Conservation (phyloP, 345 rosid genomes). For the Salix arbutifolia region DNA sequence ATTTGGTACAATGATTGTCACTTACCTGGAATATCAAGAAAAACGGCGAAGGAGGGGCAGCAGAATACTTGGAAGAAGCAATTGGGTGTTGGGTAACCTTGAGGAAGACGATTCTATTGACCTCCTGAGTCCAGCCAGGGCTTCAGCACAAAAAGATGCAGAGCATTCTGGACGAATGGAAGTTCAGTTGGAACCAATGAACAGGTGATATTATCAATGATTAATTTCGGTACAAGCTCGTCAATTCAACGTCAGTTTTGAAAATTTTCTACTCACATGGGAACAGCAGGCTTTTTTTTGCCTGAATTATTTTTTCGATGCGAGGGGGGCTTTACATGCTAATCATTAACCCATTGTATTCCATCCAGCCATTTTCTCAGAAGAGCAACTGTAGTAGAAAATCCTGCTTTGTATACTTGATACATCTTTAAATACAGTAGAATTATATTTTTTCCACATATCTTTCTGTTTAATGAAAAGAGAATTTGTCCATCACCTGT, state of each 20-base stretch:
- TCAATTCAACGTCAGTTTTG: slow-evolving; percentile 20
- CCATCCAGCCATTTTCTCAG: slow-evolving; percentile 3
- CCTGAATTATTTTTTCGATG: slow-evolving; percentile 16
- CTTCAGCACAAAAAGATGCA: slow-evolving; percentile 38
- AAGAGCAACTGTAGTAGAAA: slow-evolving; percentile 15
- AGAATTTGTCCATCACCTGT: neutral
- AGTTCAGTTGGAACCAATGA: slow-evolving; percentile 87
- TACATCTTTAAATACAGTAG: slow-evolving; percentile 27
- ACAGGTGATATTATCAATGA: slow-evolving; percentile 37
- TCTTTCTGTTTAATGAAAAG: neutral
- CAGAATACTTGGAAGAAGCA: slow-evolving; percentile 53
- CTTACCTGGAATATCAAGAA: slow-evolving; percentile 62
- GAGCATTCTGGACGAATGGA: slow-evolving; percentile 56
- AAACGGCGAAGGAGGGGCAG: slow-evolving; percentile 40
- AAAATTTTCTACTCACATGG: slow-evolving; percentile 2
- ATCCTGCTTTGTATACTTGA: slow-evolving; percentile 38
- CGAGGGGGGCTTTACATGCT: slow-evolving; percentile 2
- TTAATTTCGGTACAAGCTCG: slow-evolving; percentile 7
- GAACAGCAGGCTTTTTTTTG: slow-evolving; percentile 13
- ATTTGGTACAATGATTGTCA: slow-evolving; percentile 39
- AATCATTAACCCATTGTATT: neutral
- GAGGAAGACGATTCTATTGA: slow-evolving; percentile 84
- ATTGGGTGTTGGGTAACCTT: slow-evolving; percentile 70
- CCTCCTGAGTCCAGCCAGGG: slow-evolving; percentile 53
- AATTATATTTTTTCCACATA: slow-evolving; percentile 12